Base-by-base conservation (phyloP, 2,329 filamentous ascomycete species). In the Rhinocladiella mackenziei region DNA sequence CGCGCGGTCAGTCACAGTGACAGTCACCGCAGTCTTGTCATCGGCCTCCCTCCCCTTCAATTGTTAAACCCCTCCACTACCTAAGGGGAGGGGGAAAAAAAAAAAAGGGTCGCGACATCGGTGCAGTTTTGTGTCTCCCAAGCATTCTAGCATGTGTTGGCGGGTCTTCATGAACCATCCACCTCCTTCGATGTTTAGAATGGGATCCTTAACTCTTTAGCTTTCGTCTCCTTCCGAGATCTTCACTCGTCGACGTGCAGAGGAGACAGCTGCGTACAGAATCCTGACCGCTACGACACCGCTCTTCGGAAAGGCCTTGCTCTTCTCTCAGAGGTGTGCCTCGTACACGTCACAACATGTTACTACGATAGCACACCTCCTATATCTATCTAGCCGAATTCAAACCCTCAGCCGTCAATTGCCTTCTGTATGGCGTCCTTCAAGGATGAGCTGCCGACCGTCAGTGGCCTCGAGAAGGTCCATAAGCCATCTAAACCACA, bases 301-400 rank as follows among this genome's bases (percentile, higher is more conserved):
- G 43, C 43, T 47, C 36, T 45, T 47, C 46, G 34, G 40, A 23
- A 48, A 30, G 29, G 30, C 2, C 34, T 20, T 13, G 19, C 9
- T 26, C 18, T 19, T 29, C 19, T 30, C 31, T 3, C n/a, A 29
- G 33, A 40, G 36, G 26, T 20, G 20, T 25, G 14, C 36, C 36
- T 46, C 18, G 20, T 19, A 23, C n/a, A 26, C 26, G 39, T 62
- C 61, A 60, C 61, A 53, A 59, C 61, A 59, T 57, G 61, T 36
- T 57, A 61, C 53, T 56, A 60, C 50, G 61, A 66, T 66, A 64
- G 65, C 48, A 64, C 32, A 3, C 25, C 15, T 30, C 18, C n/a
- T n/a, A n/a, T 32, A 26, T 25, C 20, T 36, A n/a, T 48, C 8
- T 33, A 25, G 14, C 19, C 30, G 22, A 14, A 14, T n/a, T 26